Base-by-base conservation (phyloP, 2,329 filamentous ascomycete species). In the Sporothrix pallida region DNA sequence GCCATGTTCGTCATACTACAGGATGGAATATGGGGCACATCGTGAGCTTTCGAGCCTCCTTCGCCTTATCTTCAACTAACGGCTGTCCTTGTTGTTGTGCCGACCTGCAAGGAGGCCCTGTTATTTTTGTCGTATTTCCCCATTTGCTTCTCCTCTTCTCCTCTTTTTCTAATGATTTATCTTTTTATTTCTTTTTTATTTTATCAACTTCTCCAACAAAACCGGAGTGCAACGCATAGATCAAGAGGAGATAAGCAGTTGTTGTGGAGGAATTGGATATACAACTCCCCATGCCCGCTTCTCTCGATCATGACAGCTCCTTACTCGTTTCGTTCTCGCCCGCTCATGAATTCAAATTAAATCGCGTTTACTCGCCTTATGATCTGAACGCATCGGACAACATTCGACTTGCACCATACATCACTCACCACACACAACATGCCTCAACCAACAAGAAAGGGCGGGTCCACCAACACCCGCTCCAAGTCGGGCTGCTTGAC, bases 401-500 rank as follows among this genome's bases (percentile, higher is more conserved):
- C n/a, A 2, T n/a, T n/a, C 12, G 6, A 15, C 8, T 10, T 56
- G 12, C 44, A 37, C 48, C 48, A 23, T 44, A 62, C 26, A 17
- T 50, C 13, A 48, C 31, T 37, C 31, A 37, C 31, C 31, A 31
- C 65, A 37, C 8, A 4, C 13, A 52, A 23, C 65, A 50, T 68
- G 65, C 46, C 65, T 37, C 46, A 13, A 20, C 44, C 44, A 8
- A 13, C 65, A n/a, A 68, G 7, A 68, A 37, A 31, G 62, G 12
- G 42, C 23, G 46, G 46, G 23, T 7, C 8, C 26, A 3, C 52
- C 37, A 70, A 44, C 37, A 56, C 60, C 37, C 71, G 71, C 23
- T 72, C 71, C 31, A 72, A 72, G 50, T 68, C 63, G 6, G 72
- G 72, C 42, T 73, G 72, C 54, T 26, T 26, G 15, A 73, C 65